Conservation (phyloP, 2,329 filamentous ascomycete species). For the Triangularia setosa region DNA sequence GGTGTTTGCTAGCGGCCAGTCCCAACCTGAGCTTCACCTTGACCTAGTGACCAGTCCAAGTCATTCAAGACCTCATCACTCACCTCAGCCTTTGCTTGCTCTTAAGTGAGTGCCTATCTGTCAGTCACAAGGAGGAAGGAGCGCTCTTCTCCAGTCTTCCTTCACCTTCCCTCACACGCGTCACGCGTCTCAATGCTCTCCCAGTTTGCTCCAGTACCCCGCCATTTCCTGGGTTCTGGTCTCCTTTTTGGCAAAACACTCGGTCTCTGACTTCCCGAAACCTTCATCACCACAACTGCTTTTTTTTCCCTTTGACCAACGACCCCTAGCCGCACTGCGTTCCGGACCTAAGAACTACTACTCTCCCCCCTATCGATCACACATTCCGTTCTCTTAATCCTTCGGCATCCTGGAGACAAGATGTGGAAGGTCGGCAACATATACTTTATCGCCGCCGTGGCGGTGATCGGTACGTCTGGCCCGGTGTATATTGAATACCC, state of each 20-base stretch:
- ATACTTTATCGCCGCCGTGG: conserved; percentile 41
- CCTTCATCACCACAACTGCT: neutral
- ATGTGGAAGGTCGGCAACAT: conserved; percentile 36
- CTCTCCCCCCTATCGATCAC: neutral
- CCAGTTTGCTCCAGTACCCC: neutral
- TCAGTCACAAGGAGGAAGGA: neutral
- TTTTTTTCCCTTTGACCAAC: neutral
- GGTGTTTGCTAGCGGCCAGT: neutral
- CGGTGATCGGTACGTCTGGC: conserved; percentile 38
- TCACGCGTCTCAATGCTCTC: neutral
- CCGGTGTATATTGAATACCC: neutral
- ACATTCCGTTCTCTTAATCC: neutral
- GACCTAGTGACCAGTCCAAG: neutral
- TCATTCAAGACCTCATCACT: neutral
- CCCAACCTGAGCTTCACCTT: neutral
- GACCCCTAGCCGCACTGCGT: neutral
- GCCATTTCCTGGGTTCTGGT: neutral
- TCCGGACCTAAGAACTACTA: neutral
- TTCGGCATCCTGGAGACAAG: conserved; percentile 2
- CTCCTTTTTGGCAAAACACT: neutral
- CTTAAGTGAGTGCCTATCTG: neutral
- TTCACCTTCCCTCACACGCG: neutral
- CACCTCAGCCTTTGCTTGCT: neutral
- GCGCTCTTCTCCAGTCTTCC: neutral
- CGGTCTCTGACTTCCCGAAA: neutral